phyloP scores from a whole-genome alignment of 2,329 filamentous ascomycete species.

The Colletotrichum somersetense region DNA sequence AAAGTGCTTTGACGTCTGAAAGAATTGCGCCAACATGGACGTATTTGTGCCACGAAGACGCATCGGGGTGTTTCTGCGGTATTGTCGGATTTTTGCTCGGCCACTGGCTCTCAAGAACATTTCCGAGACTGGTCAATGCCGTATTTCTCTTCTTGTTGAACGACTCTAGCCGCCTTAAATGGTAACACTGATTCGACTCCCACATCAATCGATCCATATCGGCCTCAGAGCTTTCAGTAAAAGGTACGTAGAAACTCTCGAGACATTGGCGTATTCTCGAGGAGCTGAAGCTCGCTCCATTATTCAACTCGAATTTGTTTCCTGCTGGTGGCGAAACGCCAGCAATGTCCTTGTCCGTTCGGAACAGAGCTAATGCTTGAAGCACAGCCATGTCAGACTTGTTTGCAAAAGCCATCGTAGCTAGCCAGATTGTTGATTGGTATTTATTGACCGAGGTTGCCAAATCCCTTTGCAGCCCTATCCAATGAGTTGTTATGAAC shows the following conservation, averaged over 20 bases:
- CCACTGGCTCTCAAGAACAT: neutral
- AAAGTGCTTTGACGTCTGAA: neutral
- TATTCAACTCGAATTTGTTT: neutral
- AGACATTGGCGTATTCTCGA: neutral
- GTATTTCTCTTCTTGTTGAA: neutral
- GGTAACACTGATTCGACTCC: neutral
- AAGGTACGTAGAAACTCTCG: no score
- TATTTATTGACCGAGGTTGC: neutral
- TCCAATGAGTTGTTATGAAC: slow-evolving; percentile 8
- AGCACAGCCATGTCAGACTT: slow-evolving; percentile 26
- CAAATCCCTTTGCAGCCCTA: neutral
- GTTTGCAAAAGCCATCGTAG: slow-evolving; percentile 42
- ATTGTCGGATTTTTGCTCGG: neutral
- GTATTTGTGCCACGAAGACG: neutral
- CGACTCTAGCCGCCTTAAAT: neutral
- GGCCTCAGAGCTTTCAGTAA: no score
- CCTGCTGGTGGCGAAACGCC: neutral
- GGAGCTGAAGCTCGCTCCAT: neutral
- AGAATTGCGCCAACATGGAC: neutral
- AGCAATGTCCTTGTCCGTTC: neutral
- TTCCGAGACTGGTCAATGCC: neutral
- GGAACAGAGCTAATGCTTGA: slow-evolving; percentile 34
- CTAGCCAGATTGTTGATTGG: slow-evolving; percentile 42
- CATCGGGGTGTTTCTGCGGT: neutral
- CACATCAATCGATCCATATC: fast-evolving